Evolutionary conservation across 139 green algal genomes (phyloP).

Genomic region (Astrephomene gubernaculifera): DNA sequence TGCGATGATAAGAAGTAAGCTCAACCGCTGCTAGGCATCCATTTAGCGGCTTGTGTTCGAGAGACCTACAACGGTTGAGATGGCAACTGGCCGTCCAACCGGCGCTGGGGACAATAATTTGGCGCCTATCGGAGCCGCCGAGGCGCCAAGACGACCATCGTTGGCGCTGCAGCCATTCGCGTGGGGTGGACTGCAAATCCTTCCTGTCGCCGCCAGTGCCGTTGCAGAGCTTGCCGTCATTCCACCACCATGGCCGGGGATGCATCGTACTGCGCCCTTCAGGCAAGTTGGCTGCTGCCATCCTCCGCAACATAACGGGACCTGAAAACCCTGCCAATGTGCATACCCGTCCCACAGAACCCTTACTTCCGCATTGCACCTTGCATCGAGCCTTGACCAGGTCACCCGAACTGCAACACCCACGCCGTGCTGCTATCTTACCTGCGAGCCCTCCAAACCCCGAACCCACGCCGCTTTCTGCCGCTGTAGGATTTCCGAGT

Average conservation of each 20-base stretch:
- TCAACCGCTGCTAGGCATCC: too few relatives aligned
- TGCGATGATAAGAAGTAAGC: too few relatives aligned
- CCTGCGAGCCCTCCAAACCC: not conserved
- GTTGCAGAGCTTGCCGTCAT: not conserved
- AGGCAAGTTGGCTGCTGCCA: not conserved
- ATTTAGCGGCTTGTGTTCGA: too few relatives aligned
- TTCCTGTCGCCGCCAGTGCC: not conserved
- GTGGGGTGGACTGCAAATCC: not conserved
- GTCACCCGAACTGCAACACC: not conserved
- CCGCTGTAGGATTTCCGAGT: slow-evolving; percentile 27
- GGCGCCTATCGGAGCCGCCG: not conserved
- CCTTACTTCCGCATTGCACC: too few relatives aligned
- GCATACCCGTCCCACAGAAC: too few relatives aligned
- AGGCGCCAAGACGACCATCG: not conserved
- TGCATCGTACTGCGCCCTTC: not conserved
- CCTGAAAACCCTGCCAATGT: too few relatives aligned
- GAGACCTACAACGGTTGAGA: too few relatives aligned
- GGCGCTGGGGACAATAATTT: not conserved
- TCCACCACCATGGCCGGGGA: slow-evolving; percentile 1
- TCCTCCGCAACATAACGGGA: too few relatives aligned
- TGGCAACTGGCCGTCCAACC: not conserved
- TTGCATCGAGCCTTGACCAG: too few relatives aligned
- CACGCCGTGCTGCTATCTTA: not conserved
- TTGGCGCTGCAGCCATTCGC: slow-evolving; percentile 29
- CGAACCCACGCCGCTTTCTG: not conserved